A percentile compares a stretch with the other conserved stretches of the same genome.
These are phyloP conservation scores for Phytophthora sansomeana DNA, from an alignment of 352 stramenopile species.

Conservation along the genomic window DNA sequence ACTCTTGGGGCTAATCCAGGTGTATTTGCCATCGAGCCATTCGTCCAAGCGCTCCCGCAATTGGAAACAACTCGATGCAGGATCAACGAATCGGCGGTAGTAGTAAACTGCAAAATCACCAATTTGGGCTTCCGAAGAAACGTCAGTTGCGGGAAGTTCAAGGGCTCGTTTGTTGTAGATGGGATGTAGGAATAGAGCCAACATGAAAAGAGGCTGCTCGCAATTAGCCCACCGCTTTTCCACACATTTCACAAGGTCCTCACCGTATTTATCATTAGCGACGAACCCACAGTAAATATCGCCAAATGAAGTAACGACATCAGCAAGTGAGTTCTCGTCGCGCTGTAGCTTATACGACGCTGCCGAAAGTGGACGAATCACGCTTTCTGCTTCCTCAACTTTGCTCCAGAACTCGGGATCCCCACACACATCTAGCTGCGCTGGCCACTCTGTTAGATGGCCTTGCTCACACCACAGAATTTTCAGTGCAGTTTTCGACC, in stretches of 20 bases:
- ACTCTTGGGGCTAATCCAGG: neutral
- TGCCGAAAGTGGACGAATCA: conserved; percentile 5
- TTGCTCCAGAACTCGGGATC: neutral
- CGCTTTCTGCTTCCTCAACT: conserved; percentile 1
- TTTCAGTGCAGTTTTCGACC: conserved; percentile 2
- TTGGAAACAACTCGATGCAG: too few relatives aligned
- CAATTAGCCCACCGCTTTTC: neutral
- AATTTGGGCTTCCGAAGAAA: neutral
- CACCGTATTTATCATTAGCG: neutral
- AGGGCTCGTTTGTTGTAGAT: neutral
- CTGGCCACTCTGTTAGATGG: too few relatives aligned
- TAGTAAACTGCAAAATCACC: neutral
- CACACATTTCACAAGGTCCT: neutral
- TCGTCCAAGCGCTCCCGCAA: too few relatives aligned
- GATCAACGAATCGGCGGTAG: neutral
- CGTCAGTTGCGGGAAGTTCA: neutral
- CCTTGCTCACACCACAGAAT: too few relatives aligned
- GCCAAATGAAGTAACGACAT: conserved; percentile 8
- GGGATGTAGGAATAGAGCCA: neutral
- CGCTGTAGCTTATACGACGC: conserved; percentile 5
- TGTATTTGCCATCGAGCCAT: neutral
- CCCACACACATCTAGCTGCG: too few relatives aligned
- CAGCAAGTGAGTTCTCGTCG: conserved; percentile 3
- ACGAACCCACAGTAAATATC: conserved; percentile 4
- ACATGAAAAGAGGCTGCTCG: too few relatives aligned